Conservation (phyloP, 225 moss, liverwort and hornwort genomes). For the Physcomitrellopsis africana region DNA sequence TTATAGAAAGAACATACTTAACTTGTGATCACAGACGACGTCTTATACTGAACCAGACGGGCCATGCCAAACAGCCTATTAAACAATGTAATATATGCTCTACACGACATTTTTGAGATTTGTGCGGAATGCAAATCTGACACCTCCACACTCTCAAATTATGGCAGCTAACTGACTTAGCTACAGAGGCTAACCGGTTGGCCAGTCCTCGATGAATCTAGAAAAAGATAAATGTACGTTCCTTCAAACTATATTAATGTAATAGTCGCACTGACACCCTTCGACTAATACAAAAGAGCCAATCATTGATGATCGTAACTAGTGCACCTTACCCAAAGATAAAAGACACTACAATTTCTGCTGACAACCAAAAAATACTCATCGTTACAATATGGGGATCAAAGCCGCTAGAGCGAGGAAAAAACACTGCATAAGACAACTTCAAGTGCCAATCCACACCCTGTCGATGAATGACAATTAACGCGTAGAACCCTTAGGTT, state of each 20-base stretch:
- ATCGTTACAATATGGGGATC: conserved; percentile 19
- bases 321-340: conserved; percentile 34
- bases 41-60: conserved; percentile 43
- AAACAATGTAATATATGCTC: conserved; percentile 53
- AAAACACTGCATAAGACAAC: conserved; percentile 14
- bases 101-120: conserved; percentile 33
- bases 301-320: conserved; percentile 22
- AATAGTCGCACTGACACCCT: conserved; percentile 31
- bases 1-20: background rate
- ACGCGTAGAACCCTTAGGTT: background rate
- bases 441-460: conserved; percentile 26
- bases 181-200: background rate
- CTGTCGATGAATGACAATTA: conserved; percentile 19
- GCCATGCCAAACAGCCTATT: conserved; percentile 34
- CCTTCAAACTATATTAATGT: conserved; percentile 39
- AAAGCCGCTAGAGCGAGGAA: conserved; percentile 29
- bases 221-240: background rate
- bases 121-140: too few species aligned
- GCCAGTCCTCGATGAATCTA: background rate
- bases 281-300: conserved; percentile 42
- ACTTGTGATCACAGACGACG: conserved; percentile 37
- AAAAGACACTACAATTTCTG: conserved; percentile 35
- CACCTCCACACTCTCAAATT: too few species aligned
- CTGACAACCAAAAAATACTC: conserved; percentile 40
- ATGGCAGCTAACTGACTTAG: background rate